Percentiles rank a stretch among this genome's conserved stretches.
phyloP scores from a whole-genome alignment of 768 basidiomycete genomes.

The Amanita inopinata region DNA sequence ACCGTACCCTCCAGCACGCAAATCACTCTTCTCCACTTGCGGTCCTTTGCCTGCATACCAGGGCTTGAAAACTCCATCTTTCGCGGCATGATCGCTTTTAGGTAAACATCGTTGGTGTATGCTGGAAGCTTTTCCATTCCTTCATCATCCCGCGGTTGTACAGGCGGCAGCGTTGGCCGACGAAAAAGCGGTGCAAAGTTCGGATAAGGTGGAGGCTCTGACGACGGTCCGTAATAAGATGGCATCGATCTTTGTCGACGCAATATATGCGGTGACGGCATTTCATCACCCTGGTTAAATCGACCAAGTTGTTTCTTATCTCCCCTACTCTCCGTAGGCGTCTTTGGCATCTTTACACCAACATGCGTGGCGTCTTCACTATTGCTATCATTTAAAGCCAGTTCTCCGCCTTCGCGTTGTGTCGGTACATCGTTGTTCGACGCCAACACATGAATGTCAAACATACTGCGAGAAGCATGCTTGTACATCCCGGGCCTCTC shows the following conservation, averaged over 20 bases:
- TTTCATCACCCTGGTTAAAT: conserved; percentile 24
- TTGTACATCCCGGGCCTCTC: conserved; percentile 40
- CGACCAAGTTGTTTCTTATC: conserved; percentile 21
- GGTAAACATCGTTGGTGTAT: conserved; percentile 77
- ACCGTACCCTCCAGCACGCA: conserved; percentile 91
- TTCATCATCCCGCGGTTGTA: conserved; percentile 66
- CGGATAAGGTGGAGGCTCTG: conserved; percentile 64
- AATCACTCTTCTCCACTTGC: conserved; percentile 85
- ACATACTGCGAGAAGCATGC: conserved; percentile 53
- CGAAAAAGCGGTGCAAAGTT: conserved; percentile 17
- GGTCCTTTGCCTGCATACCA: conserved; percentile 79
- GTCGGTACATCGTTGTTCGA: conserved; percentile 19
- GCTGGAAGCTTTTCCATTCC: conserved; percentile 70
- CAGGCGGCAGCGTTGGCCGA: no score
- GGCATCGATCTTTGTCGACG: conserved; percentile 66
- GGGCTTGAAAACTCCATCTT: conserved; percentile 90
- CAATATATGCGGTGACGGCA: conserved; percentile 27
- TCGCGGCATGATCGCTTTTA: conserved; percentile 72
- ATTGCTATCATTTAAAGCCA: not conserved
- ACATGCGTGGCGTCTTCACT: no score
- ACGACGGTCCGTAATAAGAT: conserved; percentile 42
- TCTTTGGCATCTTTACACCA: conserved; percentile 8
- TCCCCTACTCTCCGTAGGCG: conserved; percentile 8
- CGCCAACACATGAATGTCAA: conserved; percentile 36
- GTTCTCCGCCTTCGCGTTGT: conserved; percentile 14